Evolutionary conservation across 495 filamentous ascomycete genomes (phyloP), one percentile per base, ranked within the genome.

Genomic region (Penicillium verhagenii): DNA sequence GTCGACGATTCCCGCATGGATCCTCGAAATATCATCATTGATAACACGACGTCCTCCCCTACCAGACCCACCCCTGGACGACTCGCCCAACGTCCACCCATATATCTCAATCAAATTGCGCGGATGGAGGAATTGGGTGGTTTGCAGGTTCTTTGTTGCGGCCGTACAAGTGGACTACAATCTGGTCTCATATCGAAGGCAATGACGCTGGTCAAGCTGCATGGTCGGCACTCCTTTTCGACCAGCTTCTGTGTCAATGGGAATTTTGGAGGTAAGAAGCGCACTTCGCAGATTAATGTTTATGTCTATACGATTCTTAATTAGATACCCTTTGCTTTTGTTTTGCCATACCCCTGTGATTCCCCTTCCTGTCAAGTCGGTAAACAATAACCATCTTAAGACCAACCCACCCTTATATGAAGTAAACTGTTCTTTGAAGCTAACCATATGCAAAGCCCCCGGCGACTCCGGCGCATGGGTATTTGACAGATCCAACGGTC

Each of bases 391-490:
- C 45, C 33, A 46, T 55, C 24, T 40, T 49, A 60, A 52, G 45
- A 47, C 19, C 47, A 52, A 18, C 24, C 40, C 40, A 35, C 24
- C 13, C 38, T 39, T 57, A 54, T 67, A 61, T 61, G 29, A 39
- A 65, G 64, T 65, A 67, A 59, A 50, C 31, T 52, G 53, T 50
- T 44, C 38, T 31, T n/a, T 20, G 19, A 60, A 54, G 59, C 66
- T 66, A 69, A 63, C 56, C 53, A 52, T 28, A 47, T 44, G 37
- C 50, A 25, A 55, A 82, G 86, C 91, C 37, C 91, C 90, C 20
- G 93, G 93, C 18, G 92, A 97, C 66, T 92, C 88, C 10, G 93
- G 93, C 14, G 91, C 93, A 16, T 97, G 93, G 93, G 82, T 97
- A 14, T 86, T 96, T 52, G 89, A 95, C 57, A 88, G 90, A 52